Percentiles rank a stretch among this genome's conserved stretches.
These are phyloP conservation scores for Aspergillus sparsus DNA, from an alignment of 495 filamentous ascomycete genomes.

Conservation along the genomic window DNA sequence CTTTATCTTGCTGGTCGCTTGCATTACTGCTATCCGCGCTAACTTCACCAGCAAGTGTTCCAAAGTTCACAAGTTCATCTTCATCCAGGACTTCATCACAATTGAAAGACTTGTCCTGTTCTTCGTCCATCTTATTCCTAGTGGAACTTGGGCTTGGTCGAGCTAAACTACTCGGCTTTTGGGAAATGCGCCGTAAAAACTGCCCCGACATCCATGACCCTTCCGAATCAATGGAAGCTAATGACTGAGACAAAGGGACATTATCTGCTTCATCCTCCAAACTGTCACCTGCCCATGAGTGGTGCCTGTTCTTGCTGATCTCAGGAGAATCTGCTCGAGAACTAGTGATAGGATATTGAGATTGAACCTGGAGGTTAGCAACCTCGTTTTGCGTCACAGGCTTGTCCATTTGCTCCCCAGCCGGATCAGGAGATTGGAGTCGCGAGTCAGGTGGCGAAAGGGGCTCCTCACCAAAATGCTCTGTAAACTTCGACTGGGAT, in stretches of 20 bases:
- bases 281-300: slow-evolving; percentile 39
- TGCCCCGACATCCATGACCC: slow-evolving; percentile 88
- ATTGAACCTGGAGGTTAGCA: slow-evolving; percentile 24
- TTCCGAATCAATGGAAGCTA: slow-evolving; percentile 88
- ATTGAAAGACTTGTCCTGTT: slow-evolving; percentile 28
- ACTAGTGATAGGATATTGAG: slow-evolving; percentile 29
- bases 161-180: slow-evolving; percentile 43
- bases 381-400: slow-evolving; percentile 30
- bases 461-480: slow-evolving; percentile 84
- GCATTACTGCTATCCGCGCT: slow-evolving; percentile 42
- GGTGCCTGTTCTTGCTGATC: slow-evolving; percentile 30
- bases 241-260: slow-evolving; percentile 64
- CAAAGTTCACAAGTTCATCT: slow-evolving; percentile 61
- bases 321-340: slow-evolving; percentile 35
- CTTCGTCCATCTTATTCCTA: slow-evolving; percentile 29
- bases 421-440: slow-evolving; percentile 62
- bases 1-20: slow-evolving; percentile 36
- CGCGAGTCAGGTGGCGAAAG: slow-evolving; percentile 79
- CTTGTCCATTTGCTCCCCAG: slow-evolving; percentile 36
- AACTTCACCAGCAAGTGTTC: slow-evolving; percentile 37
- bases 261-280: slow-evolving; percentile 38
- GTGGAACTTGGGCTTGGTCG: slow-evolving; percentile 51
- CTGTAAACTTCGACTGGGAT: slow-evolving; percentile 88
- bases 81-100: slow-evolving; percentile 57
- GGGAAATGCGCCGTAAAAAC: slow-evolving; percentile 54